Evolutionary conservation across 495 filamentous ascomycete genomes (phyloP).

Genomic region (Venustampulla echinocandica): DNA sequence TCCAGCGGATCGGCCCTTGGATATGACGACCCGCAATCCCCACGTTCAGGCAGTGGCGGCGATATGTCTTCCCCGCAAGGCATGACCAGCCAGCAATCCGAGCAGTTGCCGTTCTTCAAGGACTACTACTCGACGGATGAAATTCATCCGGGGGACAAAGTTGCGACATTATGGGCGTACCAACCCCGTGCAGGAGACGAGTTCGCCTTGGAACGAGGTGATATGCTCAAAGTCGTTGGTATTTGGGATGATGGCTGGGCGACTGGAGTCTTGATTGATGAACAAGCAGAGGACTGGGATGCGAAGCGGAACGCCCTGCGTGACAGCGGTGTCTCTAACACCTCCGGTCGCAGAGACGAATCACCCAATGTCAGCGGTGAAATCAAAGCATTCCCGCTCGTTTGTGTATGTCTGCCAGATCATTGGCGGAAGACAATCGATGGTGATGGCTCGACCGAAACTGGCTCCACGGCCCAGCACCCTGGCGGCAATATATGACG

Average conservation of each 20-base stretch:
- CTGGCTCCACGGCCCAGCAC: constrained; percentile 34
- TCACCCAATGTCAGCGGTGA: constrained; percentile 68
- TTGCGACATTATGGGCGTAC: constrained; percentile 93
- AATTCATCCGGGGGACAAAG: constrained; percentile 83
- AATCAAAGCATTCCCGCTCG: constrained; percentile 96
- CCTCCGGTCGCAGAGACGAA: constrained; percentile 52
- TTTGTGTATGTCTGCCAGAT: constrained; percentile 94
- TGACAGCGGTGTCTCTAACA: constrained; percentile 88
- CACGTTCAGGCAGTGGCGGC: constrained; percentile 58
- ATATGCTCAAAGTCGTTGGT: constrained; percentile 97
- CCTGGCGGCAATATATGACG: constrained; percentile 8
- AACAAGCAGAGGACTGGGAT: constrained; percentile 85
- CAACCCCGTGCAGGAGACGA: constrained; percentile 89
- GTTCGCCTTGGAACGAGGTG: constrained; percentile 86
- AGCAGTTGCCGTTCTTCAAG: constrained; percentile 92
- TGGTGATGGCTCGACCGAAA: constrained; percentile 59
- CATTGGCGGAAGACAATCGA: constrained; percentile 98
- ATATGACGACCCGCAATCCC: constrained; percentile 65
- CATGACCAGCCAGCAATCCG: constrained; percentile 79
- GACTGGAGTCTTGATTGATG: constrained; percentile 75
- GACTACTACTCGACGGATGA: constrained; percentile 98
- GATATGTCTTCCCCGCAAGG: constrained; percentile 78
- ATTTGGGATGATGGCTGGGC: constrained; percentile 99
- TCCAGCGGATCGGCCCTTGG: constrained; percentile 77
- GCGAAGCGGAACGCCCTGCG: constrained; percentile 65